These are phyloP conservation scores for Syncephalastrum racemosum DNA, from an alignment of 371 early-diverging fungal species.

Conservation along the genomic window DNA sequence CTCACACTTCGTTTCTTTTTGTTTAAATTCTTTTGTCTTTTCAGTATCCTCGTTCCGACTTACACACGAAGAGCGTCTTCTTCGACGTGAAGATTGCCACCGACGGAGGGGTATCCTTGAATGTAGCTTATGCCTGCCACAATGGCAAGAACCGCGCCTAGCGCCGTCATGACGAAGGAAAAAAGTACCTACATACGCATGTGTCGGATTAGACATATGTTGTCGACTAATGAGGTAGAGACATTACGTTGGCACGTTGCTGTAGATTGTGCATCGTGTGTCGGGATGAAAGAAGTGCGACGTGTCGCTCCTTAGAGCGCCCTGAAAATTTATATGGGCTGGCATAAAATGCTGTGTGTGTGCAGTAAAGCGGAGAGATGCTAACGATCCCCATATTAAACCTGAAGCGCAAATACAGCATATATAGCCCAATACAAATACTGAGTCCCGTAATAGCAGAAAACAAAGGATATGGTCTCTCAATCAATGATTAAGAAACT, in stretches of 20 bases:
- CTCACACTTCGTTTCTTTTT: conserved; percentile 34
- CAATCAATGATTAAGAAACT: no score
- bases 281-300: no score
- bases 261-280: conserved; percentile 55
- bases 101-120: conserved; percentile 45
- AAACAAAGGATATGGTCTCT: no score
- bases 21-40: not conserved
- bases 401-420: no score
- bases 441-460: no score
- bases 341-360: no score
- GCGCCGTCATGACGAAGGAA: conserved; percentile 68
- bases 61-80: conserved; percentile 58
- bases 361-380: no score
- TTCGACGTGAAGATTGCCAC: conserved; percentile 43
- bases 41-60: conserved; percentile 1
- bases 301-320: no score
- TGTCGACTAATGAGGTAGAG: not conserved
- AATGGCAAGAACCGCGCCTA: conserved; percentile 60
- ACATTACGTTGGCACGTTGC: conserved; percentile 58
- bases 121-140: conserved; percentile 47
- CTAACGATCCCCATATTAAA: no score
- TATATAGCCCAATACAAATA: no score
- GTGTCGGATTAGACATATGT: not conserved
- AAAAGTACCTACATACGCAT: conserved; percentile 45
- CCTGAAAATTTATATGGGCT: no score